Percentiles rank a stretch among this genome's conserved stretches.
phyloP scores from a whole-genome alignment of 495 filamentous ascomycete genomes.

The Penicillium verhagenii region DNA sequence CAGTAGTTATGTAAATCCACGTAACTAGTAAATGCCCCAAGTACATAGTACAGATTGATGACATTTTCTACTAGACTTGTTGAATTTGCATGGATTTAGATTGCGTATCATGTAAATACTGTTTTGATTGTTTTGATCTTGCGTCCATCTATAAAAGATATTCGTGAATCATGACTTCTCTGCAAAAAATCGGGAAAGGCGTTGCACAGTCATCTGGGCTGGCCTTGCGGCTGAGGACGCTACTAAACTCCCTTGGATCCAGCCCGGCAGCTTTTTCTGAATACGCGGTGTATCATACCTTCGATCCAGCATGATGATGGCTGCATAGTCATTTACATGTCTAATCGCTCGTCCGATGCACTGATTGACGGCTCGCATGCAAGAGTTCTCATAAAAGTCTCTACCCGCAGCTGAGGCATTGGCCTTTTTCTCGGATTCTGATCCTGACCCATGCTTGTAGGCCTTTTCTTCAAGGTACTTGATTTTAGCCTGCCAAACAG shows the following conservation, averaged over 20 bases:
- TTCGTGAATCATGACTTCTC: slow-evolving; percentile 2
- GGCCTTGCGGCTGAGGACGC: slow-evolving; percentile 21
- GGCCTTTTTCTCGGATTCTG: slow-evolving; percentile 33
- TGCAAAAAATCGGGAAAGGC: slow-evolving; percentile 39
- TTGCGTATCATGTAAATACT: too few species aligned
- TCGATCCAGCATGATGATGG: slow-evolving; percentile 80
- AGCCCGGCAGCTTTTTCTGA: slow-evolving; percentile 76
- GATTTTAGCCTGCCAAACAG: slow-evolving; percentile 89
- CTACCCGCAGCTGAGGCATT: slow-evolving; percentile 63
- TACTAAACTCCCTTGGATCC: slow-evolving; percentile 64
- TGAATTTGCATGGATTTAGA: too few species aligned
- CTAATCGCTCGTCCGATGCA: slow-evolving; percentile 90
- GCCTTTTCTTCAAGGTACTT: slow-evolving; percentile 79
- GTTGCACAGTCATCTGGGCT: slow-evolving; percentile 27
- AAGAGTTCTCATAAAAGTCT: slow-evolving; percentile 92
- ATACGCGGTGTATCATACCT: slow-evolving; percentile 71
- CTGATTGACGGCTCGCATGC: slow-evolving; percentile 97
- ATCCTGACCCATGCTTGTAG: slow-evolving; percentile 36
- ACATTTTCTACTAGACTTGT: too few species aligned
- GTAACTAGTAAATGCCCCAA: too few species aligned
- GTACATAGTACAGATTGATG: too few species aligned
- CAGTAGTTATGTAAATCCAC: too few species aligned
- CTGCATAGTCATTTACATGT: slow-evolving; percentile 84
- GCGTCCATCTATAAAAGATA: neutral
- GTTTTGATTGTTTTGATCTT: too few species aligned